Percentiles rank a stretch among this genome's conserved stretches.
Conservation (phyloP, 176 grass and related monocot genomes). For the Phragmites australis region DNA sequence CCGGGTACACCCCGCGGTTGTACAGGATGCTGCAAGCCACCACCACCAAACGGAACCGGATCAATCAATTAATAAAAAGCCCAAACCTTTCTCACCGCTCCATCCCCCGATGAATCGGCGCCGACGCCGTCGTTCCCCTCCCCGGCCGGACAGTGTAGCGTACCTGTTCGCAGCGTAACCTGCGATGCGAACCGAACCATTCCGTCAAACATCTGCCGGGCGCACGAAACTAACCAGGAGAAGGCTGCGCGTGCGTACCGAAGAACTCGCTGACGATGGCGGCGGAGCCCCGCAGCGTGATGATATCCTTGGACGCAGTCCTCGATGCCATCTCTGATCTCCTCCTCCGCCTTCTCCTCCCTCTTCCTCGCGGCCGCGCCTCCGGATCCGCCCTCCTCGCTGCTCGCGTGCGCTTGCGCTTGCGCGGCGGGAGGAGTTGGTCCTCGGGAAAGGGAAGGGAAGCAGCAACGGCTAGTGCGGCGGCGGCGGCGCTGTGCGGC, state of each 20-base stretch:
- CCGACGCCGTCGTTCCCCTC: background rate
- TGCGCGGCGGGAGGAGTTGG: background rate
- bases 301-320: conserved; percentile 95
- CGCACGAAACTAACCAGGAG: background rate
- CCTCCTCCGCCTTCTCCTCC: background rate
- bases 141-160: background rate
- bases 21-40: conserved; percentile 75
- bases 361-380: conserved; percentile 2
- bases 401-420: background rate
- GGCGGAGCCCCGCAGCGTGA: conserved; percentile 89
- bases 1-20: conserved; percentile 86
- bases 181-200: conserved; percentile 44
- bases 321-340: conserved; percentile 68
- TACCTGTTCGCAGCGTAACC: conserved; percentile 97
- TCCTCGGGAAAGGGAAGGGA: background rate
- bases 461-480: conserved; percentile 37
- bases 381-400: conserved; percentile 14
- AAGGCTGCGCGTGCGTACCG: conserved; percentile 38
- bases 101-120: background rate
- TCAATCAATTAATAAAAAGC: background rate
- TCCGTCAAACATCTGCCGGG: conserved; percentile 27
- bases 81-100: background rate
- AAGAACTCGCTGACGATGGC: conserved; percentile 99
- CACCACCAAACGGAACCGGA: background rate
- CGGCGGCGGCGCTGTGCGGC: conserved; percentile 3